Conservation (phyloP, 1,139 yeast species). For the Pichia sp. region DNA sequence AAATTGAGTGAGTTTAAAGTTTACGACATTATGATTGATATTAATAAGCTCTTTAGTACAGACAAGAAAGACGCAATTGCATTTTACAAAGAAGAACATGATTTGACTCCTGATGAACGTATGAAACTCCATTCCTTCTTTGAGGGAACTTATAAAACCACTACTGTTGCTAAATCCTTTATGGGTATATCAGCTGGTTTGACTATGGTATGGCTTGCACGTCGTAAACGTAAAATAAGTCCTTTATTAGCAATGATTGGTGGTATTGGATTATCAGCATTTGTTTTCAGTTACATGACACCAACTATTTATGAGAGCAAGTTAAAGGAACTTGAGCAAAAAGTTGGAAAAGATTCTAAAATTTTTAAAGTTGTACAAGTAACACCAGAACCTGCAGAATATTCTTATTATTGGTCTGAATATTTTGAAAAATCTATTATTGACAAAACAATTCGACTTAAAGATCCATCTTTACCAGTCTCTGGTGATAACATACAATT, state of each 20-base stretch:
- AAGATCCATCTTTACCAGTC: conserved; percentile 16
- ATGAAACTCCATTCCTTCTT: conserved; percentile 19
- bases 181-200: conserved; percentile 24
- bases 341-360: conserved; percentile 17
- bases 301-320: conserved; percentile 16
- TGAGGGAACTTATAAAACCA: conserved; percentile 15
- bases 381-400: conserved; percentile 22
- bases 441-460: conserved; percentile 18
- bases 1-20: too few relatives aligned
- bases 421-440: conserved; percentile 21
- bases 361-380: conserved; percentile 17
- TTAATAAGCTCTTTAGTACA: conserved; percentile 8
- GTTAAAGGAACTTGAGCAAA: conserved; percentile 11
- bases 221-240: conserved; percentile 16
- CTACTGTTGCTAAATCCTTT: conserved; percentile 18
- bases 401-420: conserved; percentile 24
- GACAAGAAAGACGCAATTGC: conserved; percentile 20
- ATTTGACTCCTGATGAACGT: conserved; percentile 19
- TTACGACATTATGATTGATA: conserved; percentile 3
- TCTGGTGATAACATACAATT: background rate
- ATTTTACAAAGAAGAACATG: conserved; percentile 22
- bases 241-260: conserved; percentile 21
- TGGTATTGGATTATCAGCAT: conserved; percentile 20
- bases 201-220: conserved; percentile 21
- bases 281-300: conserved; percentile 18